Evolutionary conservation across 208 protist species (phyloP).

Genomic region (Leishmania martiniquensis): DNA sequence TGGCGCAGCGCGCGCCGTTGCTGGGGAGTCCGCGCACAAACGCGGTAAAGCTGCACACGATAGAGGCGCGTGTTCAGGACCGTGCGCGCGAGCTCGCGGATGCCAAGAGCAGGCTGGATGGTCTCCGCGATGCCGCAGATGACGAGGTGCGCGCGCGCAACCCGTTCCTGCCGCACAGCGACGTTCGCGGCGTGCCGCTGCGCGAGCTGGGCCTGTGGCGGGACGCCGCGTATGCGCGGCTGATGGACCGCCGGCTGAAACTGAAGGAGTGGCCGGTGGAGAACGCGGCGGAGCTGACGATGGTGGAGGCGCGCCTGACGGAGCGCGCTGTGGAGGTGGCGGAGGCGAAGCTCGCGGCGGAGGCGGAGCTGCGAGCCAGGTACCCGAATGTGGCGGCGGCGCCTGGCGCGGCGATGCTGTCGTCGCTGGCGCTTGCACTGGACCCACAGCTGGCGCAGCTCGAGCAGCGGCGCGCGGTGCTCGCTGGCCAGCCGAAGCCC

Average conservation of each 20-base stretch:
- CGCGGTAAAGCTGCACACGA: conserved; percentile 2
- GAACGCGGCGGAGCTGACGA: too few relatives aligned
- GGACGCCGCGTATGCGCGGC: too few relatives aligned
- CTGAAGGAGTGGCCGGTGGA: too few relatives aligned
- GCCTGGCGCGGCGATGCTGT: conserved; percentile 23
- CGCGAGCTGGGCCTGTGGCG: conserved; percentile 38
- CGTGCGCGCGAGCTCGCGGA: conserved; percentile 33
- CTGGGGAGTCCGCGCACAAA: conserved; percentile 14
- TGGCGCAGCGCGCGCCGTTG: conserved; percentile 23
- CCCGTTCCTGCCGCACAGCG: conserved; percentile 54
- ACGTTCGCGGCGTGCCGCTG: conserved; percentile 44
- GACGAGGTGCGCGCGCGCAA: too few relatives aligned
- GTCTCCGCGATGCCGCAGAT: conserved; percentile 55
- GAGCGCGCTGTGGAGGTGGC: conserved; percentile 21
- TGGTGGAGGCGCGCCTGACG: too few relatives aligned
- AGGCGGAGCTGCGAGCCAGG: conserved; percentile 24
- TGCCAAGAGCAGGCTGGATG: conserved; percentile 35
- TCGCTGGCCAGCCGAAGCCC: conserved; percentile 8
- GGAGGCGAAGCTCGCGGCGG: not conserved
- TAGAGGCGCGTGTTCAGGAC: conserved; percentile 21
- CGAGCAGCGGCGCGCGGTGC: conserved; percentile 15
- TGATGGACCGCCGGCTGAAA: conserved; percentile 24
- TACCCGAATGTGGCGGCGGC: conserved; percentile 10
- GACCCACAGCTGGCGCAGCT: conserved; percentile 34
- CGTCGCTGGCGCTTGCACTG: conserved; percentile 31